Evolutionary conservation across 2,329 filamentous ascomycete species (phyloP).

Genomic region (Uncinocarpus reesii): DNA sequence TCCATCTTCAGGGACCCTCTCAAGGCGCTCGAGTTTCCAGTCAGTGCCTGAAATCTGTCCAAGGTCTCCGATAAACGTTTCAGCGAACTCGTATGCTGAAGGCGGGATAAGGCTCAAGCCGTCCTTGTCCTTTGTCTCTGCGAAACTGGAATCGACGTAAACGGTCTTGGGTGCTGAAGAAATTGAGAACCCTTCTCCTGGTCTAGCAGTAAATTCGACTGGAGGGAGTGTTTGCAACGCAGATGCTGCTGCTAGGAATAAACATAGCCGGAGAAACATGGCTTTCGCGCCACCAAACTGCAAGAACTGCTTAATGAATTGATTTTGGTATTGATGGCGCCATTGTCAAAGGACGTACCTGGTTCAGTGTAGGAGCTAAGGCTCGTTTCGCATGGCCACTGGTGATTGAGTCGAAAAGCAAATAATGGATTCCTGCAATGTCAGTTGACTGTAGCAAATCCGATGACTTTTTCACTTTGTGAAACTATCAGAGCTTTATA

Average conservation of each 20-base stretch:
- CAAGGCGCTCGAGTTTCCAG: constrained; percentile 36
- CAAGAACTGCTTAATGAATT: too few species aligned
- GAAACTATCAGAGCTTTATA: too few species aligned
- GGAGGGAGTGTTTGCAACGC: constrained; percentile 36
- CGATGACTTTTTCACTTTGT: too few species aligned
- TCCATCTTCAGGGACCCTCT: constrained; percentile 24
- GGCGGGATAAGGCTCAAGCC: constrained; percentile 46
- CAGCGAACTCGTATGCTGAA: constrained; percentile 41
- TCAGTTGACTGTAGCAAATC: too few species aligned
- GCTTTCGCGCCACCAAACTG: background rate
- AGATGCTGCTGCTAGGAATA: constrained; percentile 17
- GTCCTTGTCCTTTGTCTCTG: constrained; percentile 32
- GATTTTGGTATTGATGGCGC: too few species aligned
- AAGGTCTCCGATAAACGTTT: constrained; percentile 40
- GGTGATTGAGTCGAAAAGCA: too few species aligned
- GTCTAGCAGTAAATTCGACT: constrained; percentile 20
- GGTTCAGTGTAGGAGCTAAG: too few species aligned
- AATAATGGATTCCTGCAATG: too few species aligned
- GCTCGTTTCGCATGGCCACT: too few species aligned
- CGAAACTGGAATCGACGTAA: constrained; percentile 36
- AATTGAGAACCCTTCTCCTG: constrained; percentile 20
- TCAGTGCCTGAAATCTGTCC: constrained; percentile 31
- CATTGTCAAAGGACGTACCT: too few species aligned
- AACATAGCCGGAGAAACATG: background rate
- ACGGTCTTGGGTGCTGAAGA: constrained; percentile 25